Evolutionary conservation across 1,139 yeast species (phyloP).

Genomic region (Candida buenavistaensis): DNA sequence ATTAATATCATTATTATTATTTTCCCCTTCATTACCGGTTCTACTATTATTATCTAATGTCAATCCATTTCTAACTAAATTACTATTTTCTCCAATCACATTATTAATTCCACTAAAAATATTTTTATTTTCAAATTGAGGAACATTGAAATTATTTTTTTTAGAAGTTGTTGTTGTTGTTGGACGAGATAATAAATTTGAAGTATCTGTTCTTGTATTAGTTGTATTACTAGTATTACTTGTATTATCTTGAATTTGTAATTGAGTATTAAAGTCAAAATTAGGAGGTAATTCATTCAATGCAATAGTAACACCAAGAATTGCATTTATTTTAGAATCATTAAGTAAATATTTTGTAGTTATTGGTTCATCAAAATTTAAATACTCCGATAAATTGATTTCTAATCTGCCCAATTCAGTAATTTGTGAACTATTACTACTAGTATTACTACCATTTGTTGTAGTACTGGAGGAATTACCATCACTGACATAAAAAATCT

Average conservation of each 20-base stretch:
- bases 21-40: background rate
- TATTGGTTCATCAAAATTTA: slow-evolving; percentile 52
- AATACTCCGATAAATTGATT: slow-evolving; percentile 72
- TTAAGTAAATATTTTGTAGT: slow-evolving; percentile 67
- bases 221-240: slow-evolving; percentile 11
- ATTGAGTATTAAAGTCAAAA: slow-evolving; percentile 43
- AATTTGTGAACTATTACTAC: slow-evolving; percentile 12
- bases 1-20: no score
- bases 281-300: slow-evolving; percentile 45
- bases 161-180: slow-evolving; percentile 5
- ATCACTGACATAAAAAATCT: slow-evolving; percentile 41
- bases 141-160: slow-evolving; percentile 26
- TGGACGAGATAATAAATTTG: slow-evolving; percentile 4
- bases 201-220: slow-evolving; percentile 8
- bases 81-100: slow-evolving; percentile 23
- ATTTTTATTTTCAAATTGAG: slow-evolving; percentile 38
- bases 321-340: slow-evolving; percentile 80
- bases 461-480: slow-evolving; percentile 14
- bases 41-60: background rate
- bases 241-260: slow-evolving; percentile 32
- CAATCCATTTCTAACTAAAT: background rate
- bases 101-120: slow-evolving; percentile 44
- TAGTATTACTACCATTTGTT: background rate
- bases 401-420: slow-evolving; percentile 63
- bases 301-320: slow-evolving; percentile 50